Evolutionary conservation across 257 asterid genomes (phyloP).

Genomic region (Prunella vulgaris): DNA sequence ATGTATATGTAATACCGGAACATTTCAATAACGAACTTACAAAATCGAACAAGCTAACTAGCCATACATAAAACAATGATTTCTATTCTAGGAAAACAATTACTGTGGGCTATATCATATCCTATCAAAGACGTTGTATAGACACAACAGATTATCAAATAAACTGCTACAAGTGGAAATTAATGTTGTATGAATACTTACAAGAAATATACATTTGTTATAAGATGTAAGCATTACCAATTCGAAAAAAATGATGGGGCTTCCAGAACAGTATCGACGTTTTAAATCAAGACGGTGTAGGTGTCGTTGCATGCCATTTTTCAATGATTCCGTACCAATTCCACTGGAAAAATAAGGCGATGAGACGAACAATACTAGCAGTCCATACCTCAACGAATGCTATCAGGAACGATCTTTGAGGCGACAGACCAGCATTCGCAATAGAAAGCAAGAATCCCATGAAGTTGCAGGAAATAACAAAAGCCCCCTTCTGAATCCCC

Average conservation of each 20-base stretch:
- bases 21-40: too few species aligned
- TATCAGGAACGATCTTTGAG: slow-evolving; percentile 64
- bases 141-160: too few species aligned
- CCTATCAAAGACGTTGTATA: too few species aligned
- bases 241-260: neutral
- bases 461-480: slow-evolving; percentile 60
- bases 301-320: slow-evolving; percentile 33
- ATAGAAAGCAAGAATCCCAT: slow-evolving; percentile 58
- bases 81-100: too few species aligned
- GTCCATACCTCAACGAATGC: slow-evolving; percentile 61
- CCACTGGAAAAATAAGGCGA: slow-evolving; percentile 62
- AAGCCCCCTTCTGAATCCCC: slow-evolving; percentile 53
- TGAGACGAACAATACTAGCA: slow-evolving; percentile 42
- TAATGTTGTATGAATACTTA: too few species aligned
- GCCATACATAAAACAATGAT: too few species aligned
- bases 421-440: slow-evolving; percentile 65
- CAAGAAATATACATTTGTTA: too few species aligned
- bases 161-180: too few species aligned
- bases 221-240: too few species aligned
- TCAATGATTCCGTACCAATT: slow-evolving; percentile 58
- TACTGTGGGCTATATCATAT: too few species aligned
- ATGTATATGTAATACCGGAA: too few species aligned
- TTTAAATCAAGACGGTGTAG: neutral
- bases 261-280: neutral
- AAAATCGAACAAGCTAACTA: too few species aligned